A percentile compares a stretch with the other conserved stretches of the same genome.
These are phyloP conservation scores for Penicillium steckii DNA, from an alignment of 495 filamentous ascomycete genomes.

Conservation along the genomic window DNA sequence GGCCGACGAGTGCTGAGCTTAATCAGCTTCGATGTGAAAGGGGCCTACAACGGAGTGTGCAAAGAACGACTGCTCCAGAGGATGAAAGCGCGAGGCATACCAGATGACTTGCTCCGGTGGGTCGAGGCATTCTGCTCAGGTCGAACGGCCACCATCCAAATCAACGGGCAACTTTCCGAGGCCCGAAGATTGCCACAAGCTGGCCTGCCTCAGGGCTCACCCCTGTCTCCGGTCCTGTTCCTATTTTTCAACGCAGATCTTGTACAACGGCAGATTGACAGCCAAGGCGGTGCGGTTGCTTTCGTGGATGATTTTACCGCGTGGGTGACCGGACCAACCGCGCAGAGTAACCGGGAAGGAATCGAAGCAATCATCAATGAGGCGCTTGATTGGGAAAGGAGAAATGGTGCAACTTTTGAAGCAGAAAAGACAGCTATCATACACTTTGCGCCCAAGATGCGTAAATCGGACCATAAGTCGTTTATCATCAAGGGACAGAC, in stretches of 20 bases:
- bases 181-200: conserved; percentile 10
- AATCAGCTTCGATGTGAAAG: conserved; percentile 42
- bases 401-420: not conserved
- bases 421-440: conserved; percentile 2
- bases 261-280: conserved; percentile 14
- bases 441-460: not conserved
- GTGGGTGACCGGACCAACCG: not conserved
- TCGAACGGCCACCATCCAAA: conserved; percentile 12
- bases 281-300: conserved; percentile 10
- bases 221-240: conserved; percentile 32
- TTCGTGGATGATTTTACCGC: conserved; percentile 15
- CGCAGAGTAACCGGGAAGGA: not conserved
- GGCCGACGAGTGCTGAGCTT: conserved; percentile 22
- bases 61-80: conserved; percentile 32
- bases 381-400: not conserved
- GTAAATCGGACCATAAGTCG: not conserved
- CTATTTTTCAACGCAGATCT: conserved; percentile 36
- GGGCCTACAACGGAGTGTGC: conserved; percentile 38
- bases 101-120: conserved; percentile 27
- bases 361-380: not conserved
- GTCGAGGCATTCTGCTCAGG: conserved; percentile 29
- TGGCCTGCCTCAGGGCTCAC: conserved; percentile 28
- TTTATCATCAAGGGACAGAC: not conserved
- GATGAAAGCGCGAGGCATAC: conserved; percentile 30
- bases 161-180: conserved; percentile 14